These are phyloP conservation scores for Pilaira anomala DNA, from an alignment of 192 early-diverging fungal species.

Conservation along the genomic window DNA sequence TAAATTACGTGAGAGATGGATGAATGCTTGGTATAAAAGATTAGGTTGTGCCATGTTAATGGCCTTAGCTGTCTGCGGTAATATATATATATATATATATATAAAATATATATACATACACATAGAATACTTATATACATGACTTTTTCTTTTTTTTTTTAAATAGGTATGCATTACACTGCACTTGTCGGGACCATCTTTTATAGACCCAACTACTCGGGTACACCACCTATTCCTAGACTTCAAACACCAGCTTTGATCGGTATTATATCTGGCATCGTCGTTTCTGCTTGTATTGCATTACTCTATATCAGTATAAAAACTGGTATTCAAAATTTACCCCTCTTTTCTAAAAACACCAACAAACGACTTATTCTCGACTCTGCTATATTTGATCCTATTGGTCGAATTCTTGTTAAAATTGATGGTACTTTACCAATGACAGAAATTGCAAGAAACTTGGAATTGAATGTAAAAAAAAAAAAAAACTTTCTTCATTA, in stretches of 20 bases:
- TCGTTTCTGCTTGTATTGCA: conserved; percentile 21
- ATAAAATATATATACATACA: neutral
- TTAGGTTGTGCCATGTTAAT: conserved; percentile 45
- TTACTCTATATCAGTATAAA: conserved; percentile 17
- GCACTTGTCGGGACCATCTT: conserved; percentile 37
- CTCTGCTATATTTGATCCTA: conserved; percentile 29
- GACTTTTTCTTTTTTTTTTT: too few relatives aligned
- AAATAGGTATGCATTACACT: conserved; percentile 39
- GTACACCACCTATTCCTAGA: conserved; percentile 13
- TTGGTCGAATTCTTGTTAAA: conserved; percentile 34
- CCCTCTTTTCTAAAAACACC: conserved; percentile 6
- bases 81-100: neutral
- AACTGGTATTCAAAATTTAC: neutral
- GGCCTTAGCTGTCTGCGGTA: conserved; percentile 43
- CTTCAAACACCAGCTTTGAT: conserved; percentile 15
- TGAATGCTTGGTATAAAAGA: conserved; percentile 43
- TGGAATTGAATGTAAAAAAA: conserved; percentile 20
- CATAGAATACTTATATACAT: neutral
- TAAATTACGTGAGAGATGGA: conserved; percentile 44
- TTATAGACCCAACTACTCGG: conserved; percentile 9
- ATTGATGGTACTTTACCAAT: conserved; percentile 37
- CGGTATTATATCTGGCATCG: conserved; percentile 21
- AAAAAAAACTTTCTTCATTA: neutral
- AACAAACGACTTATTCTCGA: conserved; percentile 31
- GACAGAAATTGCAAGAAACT: conserved; percentile 29